phyloP scores from a whole-genome alignment of 495 filamentous ascomycete genomes.

The Neurospora africana region DNA sequence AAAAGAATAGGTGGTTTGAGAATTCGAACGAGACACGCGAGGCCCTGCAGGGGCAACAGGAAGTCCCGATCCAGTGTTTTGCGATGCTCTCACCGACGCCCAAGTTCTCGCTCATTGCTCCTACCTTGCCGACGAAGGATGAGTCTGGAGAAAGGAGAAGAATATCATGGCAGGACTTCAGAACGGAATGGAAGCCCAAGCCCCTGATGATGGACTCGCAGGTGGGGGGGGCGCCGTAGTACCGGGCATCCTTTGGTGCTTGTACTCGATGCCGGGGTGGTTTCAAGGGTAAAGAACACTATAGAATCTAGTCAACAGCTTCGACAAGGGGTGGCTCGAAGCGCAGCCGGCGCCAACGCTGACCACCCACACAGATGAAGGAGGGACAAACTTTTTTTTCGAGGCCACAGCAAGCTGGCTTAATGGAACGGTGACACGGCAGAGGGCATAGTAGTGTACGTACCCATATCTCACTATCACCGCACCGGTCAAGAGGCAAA shows the following conservation, averaged over 20 bases:
- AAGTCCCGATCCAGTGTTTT: not conserved
- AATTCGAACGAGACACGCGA: not conserved
- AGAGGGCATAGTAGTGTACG: not conserved
- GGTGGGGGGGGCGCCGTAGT: not conserved
- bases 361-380: not conserved
- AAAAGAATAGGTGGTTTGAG: not conserved
- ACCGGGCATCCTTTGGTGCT: not conserved
- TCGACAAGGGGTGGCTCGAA: conserved; percentile 1
- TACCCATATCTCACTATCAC: not conserved
- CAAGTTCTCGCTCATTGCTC: not conserved
- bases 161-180: not conserved
- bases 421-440: not conserved
- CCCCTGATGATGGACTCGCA: not conserved
- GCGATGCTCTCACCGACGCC: not conserved
- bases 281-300: not conserved
- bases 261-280: not conserved
- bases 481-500: not conserved
- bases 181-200: not conserved
- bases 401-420: not conserved
- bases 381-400: not conserved
- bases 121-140: not conserved
- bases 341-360: conserved; percentile 5
- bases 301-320: not conserved
- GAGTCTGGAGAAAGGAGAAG: not conserved
- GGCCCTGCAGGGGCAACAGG: not conserved